Evolutionary conservation across 352 stramenopile genomes (phyloP).

Genomic region (Pelagophyceae sp.): DNA sequence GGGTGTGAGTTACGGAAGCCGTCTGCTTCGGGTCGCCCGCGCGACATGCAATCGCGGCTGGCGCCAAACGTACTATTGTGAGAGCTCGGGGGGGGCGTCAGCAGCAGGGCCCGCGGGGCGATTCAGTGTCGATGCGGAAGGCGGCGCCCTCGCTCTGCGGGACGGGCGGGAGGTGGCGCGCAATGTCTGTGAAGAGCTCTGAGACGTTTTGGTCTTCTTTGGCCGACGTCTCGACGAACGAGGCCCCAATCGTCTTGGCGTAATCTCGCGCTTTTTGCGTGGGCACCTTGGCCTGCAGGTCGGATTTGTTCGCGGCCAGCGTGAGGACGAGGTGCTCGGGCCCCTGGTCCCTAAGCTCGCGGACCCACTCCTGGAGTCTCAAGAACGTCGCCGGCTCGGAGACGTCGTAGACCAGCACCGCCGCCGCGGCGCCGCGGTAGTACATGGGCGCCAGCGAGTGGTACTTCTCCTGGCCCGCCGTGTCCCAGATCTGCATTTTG

Average conservation of each 20-base stretch:
- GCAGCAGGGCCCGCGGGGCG: too few relatives aligned
- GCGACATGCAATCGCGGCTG: too few relatives aligned
- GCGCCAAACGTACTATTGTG: too few relatives aligned
- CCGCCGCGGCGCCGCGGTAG: slow-evolving; percentile 74
- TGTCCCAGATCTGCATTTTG: slow-evolving; percentile 98
- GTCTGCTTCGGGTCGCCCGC: too few relatives aligned
- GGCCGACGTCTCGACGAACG: slow-evolving; percentile 37
- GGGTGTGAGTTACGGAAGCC: too few relatives aligned
- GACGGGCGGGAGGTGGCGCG: background rate
- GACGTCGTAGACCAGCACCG: slow-evolving; percentile 93
- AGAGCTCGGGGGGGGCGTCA: too few relatives aligned
- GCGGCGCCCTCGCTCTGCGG: too few relatives aligned
- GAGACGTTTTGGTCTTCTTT: slow-evolving; percentile 32
- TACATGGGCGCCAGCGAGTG: slow-evolving; percentile 91
- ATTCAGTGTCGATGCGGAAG: too few relatives aligned
- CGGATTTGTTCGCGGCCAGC: slow-evolving; percentile 84
- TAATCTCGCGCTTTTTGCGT: slow-evolving; percentile 69
- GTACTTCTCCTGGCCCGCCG: slow-evolving; percentile 87
- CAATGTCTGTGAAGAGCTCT: background rate
- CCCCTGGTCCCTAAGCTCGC: slow-evolving; percentile 78
- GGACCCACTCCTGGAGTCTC: slow-evolving; percentile 87
- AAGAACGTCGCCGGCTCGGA: slow-evolving; percentile 64
- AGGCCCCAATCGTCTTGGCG: slow-evolving; percentile 76
- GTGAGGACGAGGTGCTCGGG: slow-evolving; percentile 82
- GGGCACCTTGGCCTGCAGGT: slow-evolving; percentile 76